phyloP scores from a whole-genome alignment of 495 filamentous ascomycete genomes.

The Amphirosellinia nigrospora region DNA sequence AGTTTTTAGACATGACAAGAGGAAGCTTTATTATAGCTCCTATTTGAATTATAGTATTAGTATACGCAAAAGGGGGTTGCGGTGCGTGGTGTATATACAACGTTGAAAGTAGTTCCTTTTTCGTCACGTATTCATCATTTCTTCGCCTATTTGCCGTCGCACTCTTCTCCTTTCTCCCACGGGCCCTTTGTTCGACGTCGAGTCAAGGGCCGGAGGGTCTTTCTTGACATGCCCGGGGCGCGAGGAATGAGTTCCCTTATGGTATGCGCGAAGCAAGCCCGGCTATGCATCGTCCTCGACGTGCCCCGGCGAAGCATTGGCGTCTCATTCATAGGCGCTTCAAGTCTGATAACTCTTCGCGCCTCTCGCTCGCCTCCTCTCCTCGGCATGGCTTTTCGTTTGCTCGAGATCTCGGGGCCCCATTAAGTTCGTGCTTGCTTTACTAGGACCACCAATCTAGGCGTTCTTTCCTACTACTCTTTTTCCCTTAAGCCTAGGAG shows the following conservation, averaged over 20 bases:
- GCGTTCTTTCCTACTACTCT: slow-evolving; percentile 1
- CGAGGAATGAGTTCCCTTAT: background rate
- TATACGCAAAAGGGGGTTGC: slow-evolving; percentile 22
- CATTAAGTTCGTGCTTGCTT: background rate
- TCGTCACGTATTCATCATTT: background rate
- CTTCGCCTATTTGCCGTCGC: background rate
- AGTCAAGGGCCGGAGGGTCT: background rate
- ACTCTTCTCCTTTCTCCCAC: background rate
- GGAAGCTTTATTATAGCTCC: slow-evolving; percentile 15
- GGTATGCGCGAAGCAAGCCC: background rate
- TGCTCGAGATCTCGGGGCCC: background rate
- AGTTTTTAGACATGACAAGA: background rate
- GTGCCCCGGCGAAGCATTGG: too few species aligned
- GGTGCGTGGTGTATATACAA: slow-evolving; percentile 22
- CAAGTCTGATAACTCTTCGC: background rate
- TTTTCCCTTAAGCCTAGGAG: background rate
- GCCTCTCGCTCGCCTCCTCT: background rate
- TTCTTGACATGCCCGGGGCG: background rate
- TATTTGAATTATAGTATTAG: slow-evolving; percentile 26
- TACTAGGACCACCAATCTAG: background rate
- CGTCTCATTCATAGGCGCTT: background rate
- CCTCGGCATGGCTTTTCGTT: slow-evolving; percentile 9
- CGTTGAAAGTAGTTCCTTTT: background rate
- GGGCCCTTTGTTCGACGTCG: too few species aligned
- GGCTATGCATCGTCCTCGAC: too few species aligned